phyloP scores from a whole-genome alignment of 164 flowering plant species.

The Hamamelis virginiana region DNA sequence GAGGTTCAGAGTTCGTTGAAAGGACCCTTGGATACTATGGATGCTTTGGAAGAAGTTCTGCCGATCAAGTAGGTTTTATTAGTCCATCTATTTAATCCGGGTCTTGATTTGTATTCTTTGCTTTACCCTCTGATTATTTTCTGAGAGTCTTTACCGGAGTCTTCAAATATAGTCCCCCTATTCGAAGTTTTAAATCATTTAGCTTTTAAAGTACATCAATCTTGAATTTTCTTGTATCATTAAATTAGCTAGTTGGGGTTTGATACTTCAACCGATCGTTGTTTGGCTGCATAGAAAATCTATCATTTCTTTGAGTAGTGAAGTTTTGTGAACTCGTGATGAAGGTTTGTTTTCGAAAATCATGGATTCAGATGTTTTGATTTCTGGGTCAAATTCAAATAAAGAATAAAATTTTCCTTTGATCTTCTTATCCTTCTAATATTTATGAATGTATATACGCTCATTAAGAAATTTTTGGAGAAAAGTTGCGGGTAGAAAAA shows the following conservation, averaged over 20 bases:
- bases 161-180: too few relatives aligned
- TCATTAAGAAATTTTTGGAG: too few relatives aligned
- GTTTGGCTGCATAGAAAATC: neutral
- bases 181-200: too few relatives aligned
- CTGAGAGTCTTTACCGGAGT: too few relatives aligned
- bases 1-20: slow-evolving; percentile 74
- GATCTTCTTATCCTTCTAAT: too few relatives aligned
- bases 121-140: neutral
- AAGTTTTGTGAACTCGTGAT: too few relatives aligned
- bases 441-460: too few relatives aligned
- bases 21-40: slow-evolving; percentile 64
- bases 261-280: neutral
- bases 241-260: neutral
- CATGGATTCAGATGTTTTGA: neutral
- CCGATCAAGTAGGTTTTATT: slow-evolving; percentile 51
- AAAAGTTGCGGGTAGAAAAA: too few relatives aligned
- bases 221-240: neutral
- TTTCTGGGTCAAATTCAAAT: neutral
- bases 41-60: slow-evolving; percentile 63
- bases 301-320: neutral
- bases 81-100: neutral
- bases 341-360: neutral
- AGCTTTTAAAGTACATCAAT: too few relatives aligned
- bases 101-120: neutral
- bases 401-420: neutral